These are phyloP conservation scores for Sugiyamaella lignohabitans DNA, from an alignment of 805 yeast genomes.

Conservation along the genomic window DNA sequence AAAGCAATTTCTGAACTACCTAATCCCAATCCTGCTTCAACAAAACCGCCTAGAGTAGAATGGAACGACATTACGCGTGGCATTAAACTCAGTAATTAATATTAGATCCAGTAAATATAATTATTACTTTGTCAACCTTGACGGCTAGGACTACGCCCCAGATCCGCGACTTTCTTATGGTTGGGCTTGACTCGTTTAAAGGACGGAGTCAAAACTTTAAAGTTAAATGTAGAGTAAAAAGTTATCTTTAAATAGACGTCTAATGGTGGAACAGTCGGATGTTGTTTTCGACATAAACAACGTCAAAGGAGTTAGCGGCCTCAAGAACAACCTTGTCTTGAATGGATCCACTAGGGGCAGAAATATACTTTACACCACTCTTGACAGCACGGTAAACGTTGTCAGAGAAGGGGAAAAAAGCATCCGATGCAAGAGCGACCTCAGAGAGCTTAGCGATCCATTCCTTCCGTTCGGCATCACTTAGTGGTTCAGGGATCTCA, in stretches of 20 bases:
- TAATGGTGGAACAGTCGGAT: constrained; percentile 97
- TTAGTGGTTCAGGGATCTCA: constrained; percentile 74
- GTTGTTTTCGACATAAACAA: constrained; percentile 95
- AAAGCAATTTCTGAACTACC: constrained; percentile 4
- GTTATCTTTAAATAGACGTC: too few relatives aligned
- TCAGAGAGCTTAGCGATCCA: constrained; percentile 76
- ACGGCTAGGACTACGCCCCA: too few relatives aligned
- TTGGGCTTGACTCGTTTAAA: too few relatives aligned
- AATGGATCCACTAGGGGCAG: constrained; percentile 97
- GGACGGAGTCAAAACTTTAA: too few relatives aligned
- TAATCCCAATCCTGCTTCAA: constrained; percentile 7
- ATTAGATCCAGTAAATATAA: not conserved
- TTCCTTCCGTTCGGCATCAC: constrained; percentile 74
- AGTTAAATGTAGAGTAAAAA: too few relatives aligned
- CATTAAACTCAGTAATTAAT: not conserved
- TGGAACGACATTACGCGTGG: constrained; percentile 13
- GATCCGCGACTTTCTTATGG: too few relatives aligned
- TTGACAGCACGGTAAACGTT: constrained; percentile 96
- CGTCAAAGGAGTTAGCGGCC: constrained; percentile 86
- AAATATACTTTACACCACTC: constrained; percentile 92
- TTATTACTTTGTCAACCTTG: constrained; percentile 1
- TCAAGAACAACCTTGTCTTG: constrained; percentile 94
- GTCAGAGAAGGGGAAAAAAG: constrained; percentile 99
- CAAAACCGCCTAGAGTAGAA: not conserved
- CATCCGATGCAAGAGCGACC: constrained; percentile 93